These are phyloP conservation scores for Chondrostereum purpureum DNA, from an alignment of 1,284 basidiomycete genomes.

Conservation along the genomic window DNA sequence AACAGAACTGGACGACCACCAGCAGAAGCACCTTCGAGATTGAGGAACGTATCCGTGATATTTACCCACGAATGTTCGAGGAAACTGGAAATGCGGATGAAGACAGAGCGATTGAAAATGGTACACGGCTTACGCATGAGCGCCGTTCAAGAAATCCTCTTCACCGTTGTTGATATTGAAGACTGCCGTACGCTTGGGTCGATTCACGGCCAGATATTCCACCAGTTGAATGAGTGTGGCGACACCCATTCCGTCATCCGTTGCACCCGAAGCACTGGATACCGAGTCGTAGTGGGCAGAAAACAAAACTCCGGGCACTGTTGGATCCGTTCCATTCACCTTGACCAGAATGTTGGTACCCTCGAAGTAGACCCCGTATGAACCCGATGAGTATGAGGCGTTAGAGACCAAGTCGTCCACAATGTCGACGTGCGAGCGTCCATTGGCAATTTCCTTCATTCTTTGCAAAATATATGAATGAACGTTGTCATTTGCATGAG, in stretches of 20 bases:
- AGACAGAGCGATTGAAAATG: background rate
- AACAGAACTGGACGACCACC: slow-evolving; percentile 69
- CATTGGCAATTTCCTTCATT: slow-evolving; percentile 37
- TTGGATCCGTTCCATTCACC: slow-evolving; percentile 47
- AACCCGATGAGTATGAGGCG: slow-evolving; percentile 37
- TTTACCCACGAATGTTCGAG: slow-evolving; percentile 69
- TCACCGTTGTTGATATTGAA: slow-evolving; percentile 83
- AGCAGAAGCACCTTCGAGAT: slow-evolving; percentile 74
- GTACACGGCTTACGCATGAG: slow-evolving; percentile 43
- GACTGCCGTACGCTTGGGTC: slow-evolving; percentile 53
- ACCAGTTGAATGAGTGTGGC: slow-evolving; percentile 62
- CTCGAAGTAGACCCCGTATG: slow-evolving; percentile 54
- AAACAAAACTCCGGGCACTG: slow-evolving; percentile 51
- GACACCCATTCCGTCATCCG: slow-evolving; percentile 72
- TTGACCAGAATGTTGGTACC: slow-evolving; percentile 68
- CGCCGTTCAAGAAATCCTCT: slow-evolving; percentile 69
- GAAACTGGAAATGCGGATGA: slow-evolving; percentile 30
- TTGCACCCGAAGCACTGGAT: slow-evolving; percentile 67
- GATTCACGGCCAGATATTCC: slow-evolving; percentile 47
- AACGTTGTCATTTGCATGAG: slow-evolving; percentile 66
- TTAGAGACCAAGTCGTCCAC: slow-evolving; percentile 54
- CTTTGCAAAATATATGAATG: slow-evolving; percentile 52
- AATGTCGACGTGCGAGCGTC: slow-evolving; percentile 39
- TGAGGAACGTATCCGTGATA: slow-evolving; percentile 60
- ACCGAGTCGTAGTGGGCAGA: slow-evolving; percentile 80